phyloP scores from a whole-genome alignment of 495 filamentous ascomycete genomes.

The Penicillium verhagenii region DNA sequence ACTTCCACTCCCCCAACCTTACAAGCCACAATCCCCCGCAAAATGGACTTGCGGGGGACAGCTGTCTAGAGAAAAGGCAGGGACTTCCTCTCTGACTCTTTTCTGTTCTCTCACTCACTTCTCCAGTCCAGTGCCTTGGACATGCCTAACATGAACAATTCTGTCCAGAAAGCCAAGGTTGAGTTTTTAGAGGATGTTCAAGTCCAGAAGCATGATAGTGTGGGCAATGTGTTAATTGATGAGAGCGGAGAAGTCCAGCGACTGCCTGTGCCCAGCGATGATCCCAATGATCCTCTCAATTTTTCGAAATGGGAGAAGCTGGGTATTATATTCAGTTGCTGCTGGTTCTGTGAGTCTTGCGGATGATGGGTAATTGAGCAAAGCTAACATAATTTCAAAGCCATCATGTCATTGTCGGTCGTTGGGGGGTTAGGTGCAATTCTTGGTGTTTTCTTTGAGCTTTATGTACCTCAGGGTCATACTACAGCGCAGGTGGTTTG shows the following conservation, averaged over 20 bases:
- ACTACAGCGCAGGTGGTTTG: conserved; percentile 31
- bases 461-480: conserved; percentile 27
- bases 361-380: no score
- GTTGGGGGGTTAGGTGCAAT: conserved; percentile 33
- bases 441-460: conserved; percentile 27
- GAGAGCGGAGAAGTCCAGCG: conserved; percentile 23
- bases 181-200: conserved; percentile 26
- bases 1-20: no score
- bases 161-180: conserved; percentile 17
- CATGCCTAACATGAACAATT: conserved; percentile 3
- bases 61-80: no score
- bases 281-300: conserved; percentile 40
- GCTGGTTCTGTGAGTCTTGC: conserved; percentile 39
- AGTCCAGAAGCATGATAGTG: not conserved
- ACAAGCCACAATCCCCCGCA: no score
- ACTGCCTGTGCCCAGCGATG: conserved; percentile 32
- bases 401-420: conserved; percentile 34
- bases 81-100: not conserved
- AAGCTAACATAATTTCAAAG: no score
- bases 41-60: no score
- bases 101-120: no score
- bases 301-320: conserved; percentile 32
- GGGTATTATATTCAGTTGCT: conserved; percentile 32
- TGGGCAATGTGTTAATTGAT: conserved; percentile 23
- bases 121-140: no score